phyloP scores from a whole-genome alignment of 148 eudicot species.

The Fagopyrum homotropicum region DNA sequence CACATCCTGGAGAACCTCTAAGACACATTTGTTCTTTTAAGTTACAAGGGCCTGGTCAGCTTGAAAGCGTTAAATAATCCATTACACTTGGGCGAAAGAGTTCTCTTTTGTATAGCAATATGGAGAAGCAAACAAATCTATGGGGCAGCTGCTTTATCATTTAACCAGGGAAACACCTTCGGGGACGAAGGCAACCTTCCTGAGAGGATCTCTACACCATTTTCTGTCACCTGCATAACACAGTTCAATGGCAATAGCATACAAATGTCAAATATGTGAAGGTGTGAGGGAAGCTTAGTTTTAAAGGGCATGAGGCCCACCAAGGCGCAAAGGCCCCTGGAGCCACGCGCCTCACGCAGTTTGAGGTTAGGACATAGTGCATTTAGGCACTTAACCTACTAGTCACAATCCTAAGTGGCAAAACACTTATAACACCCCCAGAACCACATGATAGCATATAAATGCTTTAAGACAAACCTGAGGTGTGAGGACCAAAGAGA shows the following conservation, averaged over 20 bases:
- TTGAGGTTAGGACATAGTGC: no score
- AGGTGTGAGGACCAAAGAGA: no score
- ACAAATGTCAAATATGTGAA: not conserved
- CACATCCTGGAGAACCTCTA: not conserved
- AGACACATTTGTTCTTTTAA: not conserved
- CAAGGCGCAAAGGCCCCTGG: no score
- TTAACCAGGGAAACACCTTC: conserved; percentile 82
- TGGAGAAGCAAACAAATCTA: not conserved
- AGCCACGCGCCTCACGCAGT: no score
- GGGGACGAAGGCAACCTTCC: conserved; percentile 91
- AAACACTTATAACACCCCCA: no score
- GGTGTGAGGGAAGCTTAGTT: not conserved
- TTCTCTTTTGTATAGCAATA: not conserved
- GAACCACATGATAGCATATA: no score
- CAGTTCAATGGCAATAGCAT: not conserved
- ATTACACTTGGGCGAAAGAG: not conserved
- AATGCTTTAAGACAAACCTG: no score
- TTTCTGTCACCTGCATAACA: conserved; percentile 71
- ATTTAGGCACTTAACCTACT: no score
- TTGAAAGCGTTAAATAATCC: not conserved
- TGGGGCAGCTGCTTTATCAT: conserved; percentile 10
- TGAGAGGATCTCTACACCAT: conserved; percentile 88
- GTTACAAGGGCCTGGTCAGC: not conserved
- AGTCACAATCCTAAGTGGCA: no score
- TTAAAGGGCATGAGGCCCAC: no score